Evolutionary conservation across 495 filamentous ascomycete genomes (phyloP).

Genomic region (Tetracladium setigerum): DNA sequence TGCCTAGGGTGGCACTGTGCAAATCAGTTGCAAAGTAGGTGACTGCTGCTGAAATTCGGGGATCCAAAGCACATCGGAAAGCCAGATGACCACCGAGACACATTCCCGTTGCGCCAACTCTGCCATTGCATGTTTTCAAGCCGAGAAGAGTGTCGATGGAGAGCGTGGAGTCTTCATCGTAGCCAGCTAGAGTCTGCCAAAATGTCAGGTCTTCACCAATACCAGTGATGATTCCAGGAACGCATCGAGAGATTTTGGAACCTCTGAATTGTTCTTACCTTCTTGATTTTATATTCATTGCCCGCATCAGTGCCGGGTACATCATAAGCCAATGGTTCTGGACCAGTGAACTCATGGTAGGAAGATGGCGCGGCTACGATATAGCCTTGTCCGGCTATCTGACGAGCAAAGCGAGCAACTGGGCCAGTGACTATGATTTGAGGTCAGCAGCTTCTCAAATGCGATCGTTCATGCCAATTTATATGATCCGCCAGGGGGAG

Average conservation of each 20-base stretch:
- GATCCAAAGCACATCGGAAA: conserved; percentile 74
- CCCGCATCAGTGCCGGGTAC: conserved; percentile 81
- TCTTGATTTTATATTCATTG: conserved; percentile 77
- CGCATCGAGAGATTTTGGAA: not conserved
- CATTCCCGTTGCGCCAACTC: conserved; percentile 87
- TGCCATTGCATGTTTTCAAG: conserved; percentile 74
- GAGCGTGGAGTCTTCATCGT: conserved; percentile 77
- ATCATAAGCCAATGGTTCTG: conserved; percentile 79
- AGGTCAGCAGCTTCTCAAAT: not conserved
- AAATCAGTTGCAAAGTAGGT: conserved; percentile 94
- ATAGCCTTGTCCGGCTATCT: conserved; percentile 90
- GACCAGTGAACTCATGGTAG: conserved; percentile 89
- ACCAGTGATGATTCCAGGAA: too few species aligned
- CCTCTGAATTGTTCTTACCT: conserved; percentile 36
- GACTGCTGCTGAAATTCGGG: conserved; percentile 65
- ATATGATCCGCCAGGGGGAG: not conserved
- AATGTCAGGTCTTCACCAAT: not conserved
- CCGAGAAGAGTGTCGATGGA: conserved; percentile 68
- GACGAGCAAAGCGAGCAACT: conserved; percentile 81
- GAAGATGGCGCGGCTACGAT: conserved; percentile 85
- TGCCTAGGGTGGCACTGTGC: conserved; percentile 67
- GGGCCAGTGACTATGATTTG: conserved; percentile 71
- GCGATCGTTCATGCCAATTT: not conserved
- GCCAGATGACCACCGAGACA: conserved; percentile 91
- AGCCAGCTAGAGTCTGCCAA: conserved; percentile 69